Evolutionary conservation across 192 early-diverging fungal genomes (phyloP).

Genomic region (Spizellomyces punctatus): DNA sequence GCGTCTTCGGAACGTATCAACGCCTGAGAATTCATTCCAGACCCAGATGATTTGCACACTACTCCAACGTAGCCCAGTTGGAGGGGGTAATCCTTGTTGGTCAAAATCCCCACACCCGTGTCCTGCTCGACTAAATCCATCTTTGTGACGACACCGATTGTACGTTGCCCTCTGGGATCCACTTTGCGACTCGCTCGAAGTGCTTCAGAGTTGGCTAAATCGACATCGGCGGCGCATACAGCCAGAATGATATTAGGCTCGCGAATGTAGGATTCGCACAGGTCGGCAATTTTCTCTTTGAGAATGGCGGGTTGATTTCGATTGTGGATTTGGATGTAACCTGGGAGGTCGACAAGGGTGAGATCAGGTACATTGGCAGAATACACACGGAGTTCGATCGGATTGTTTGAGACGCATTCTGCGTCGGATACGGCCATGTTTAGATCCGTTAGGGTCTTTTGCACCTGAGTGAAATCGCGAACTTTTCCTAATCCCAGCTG

Average conservation of each 20-base stretch:
- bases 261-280: slow-evolving; percentile 92
- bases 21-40: slow-evolving; percentile 27
- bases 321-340: slow-evolving; percentile 94
- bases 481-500: slow-evolving; percentile 77
- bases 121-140: slow-evolving; percentile 90
- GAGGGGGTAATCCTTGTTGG: slow-evolving; percentile 91
- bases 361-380: slow-evolving; percentile 96
- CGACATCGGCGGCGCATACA: slow-evolving; percentile 95
- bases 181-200: slow-evolving; percentile 93
- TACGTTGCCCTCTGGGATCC: slow-evolving; percentile 91
- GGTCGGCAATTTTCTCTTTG: slow-evolving; percentile 95
- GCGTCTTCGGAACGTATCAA: slow-evolving; percentile 58
- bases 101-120: slow-evolving; percentile 75
- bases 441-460: slow-evolving; percentile 90
- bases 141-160: slow-evolving; percentile 98
- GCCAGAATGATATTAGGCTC: slow-evolving; percentile 99
- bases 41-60: slow-evolving; percentile 72
- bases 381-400: slow-evolving; percentile 94
- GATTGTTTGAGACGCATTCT: slow-evolving; percentile 91
- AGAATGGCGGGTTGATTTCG: slow-evolving; percentile 96
- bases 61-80: slow-evolving; percentile 96
- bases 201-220: slow-evolving; percentile 98
- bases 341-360: slow-evolving; percentile 96
- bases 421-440: slow-evolving; percentile 92
- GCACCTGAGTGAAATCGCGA: slow-evolving; percentile 84